phyloP scores from a whole-genome alignment of 345 rosid species.

The Murraya koenigii region DNA sequence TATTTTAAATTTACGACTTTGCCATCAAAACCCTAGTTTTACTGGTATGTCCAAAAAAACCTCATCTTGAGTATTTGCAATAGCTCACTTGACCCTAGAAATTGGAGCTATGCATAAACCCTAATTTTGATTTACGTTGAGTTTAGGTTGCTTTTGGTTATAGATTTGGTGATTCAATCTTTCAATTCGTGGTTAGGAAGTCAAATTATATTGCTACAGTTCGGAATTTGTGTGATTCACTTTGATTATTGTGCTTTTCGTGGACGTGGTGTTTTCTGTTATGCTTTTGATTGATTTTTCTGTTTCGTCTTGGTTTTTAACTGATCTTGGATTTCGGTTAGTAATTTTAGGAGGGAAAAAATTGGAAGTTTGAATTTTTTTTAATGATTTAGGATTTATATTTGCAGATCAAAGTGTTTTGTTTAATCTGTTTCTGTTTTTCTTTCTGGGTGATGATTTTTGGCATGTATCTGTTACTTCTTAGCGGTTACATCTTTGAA shows the following conservation, averaged over 20 bases:
- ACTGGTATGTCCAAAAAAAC: constrained; percentile 5
- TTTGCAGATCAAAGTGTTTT: constrained; percentile 24
- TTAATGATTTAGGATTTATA: constrained; percentile 4
- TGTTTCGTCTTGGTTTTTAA: constrained; percentile 10
- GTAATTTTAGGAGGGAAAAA: constrained; percentile 18
- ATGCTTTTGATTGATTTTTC: neutral
- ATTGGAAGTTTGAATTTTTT: constrained; percentile 6
- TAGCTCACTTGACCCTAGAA: constrained; percentile 11
- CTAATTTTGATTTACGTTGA: constrained; percentile 35
- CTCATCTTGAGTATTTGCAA: constrained; percentile 2
- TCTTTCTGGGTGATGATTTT: neutral
- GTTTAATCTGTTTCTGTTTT: constrained; percentile 5
- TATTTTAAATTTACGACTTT: constrained; percentile 28
- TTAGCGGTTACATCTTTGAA: neutral
- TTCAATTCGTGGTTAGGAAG: neutral
- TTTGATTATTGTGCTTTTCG: constrained; percentile 5
- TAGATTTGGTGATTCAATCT: constrained; percentile 15
- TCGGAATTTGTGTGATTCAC: constrained; percentile 14
- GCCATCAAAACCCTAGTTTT: constrained; percentile 54
- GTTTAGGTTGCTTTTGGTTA: constrained; percentile 10
- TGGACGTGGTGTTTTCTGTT: constrained; percentile 7
- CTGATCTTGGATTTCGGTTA: constrained; percentile 20
- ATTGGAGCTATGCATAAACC: constrained; percentile 27
- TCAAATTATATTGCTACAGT: neutral
- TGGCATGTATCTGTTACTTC: neutral